These are phyloP conservation scores for Blastobotrys mokoenaii DNA, from an alignment of 805 yeast species.

Conservation along the genomic window DNA sequence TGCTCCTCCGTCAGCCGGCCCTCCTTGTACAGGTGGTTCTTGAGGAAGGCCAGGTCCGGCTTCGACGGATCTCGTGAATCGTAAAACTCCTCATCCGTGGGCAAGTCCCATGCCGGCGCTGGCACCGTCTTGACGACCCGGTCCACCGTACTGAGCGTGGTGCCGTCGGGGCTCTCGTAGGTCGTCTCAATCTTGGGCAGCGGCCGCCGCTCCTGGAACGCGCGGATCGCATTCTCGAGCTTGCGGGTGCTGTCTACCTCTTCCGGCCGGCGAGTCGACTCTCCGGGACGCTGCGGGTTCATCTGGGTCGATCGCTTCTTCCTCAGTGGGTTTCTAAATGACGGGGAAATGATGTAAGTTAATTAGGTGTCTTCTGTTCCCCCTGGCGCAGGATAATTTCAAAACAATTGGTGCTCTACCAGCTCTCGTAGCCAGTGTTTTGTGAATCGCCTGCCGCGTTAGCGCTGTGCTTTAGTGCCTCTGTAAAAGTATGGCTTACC, in stretches of 20 bases:
- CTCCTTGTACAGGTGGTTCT: conserved; percentile 66
- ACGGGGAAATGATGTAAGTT: too few relatives aligned
- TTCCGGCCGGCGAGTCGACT: too few relatives aligned
- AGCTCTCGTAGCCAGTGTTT: too few relatives aligned
- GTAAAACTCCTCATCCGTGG: conserved; percentile 64
- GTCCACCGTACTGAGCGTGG: conserved; percentile 44
- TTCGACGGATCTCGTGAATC: conserved; percentile 37
- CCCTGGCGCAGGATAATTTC: too few relatives aligned
- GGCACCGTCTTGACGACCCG: conserved; percentile 50
- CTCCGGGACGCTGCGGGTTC: too few relatives aligned
- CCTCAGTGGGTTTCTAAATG: too few relatives aligned
- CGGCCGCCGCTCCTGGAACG: conserved; percentile 27
- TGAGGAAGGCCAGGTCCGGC: conserved; percentile 66
- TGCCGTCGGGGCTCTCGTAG: conserved; percentile 52
- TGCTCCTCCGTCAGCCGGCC: conserved; percentile 72
- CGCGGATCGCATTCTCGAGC: conserved; percentile 30
- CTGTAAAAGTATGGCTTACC: too few relatives aligned
- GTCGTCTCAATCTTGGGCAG: conserved; percentile 33
- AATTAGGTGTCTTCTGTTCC: not conserved
- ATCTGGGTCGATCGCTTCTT: not conserved
- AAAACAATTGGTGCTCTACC: too few relatives aligned
- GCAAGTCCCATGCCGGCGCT: conserved; percentile 58
- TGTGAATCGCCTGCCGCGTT: too few relatives aligned
- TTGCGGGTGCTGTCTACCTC: conserved; percentile 1
- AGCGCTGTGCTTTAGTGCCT: too few relatives aligned